phyloP scores from a whole-genome alignment of 495 filamentous ascomycete genomes.

The Penicillium crystallinum region DNA sequence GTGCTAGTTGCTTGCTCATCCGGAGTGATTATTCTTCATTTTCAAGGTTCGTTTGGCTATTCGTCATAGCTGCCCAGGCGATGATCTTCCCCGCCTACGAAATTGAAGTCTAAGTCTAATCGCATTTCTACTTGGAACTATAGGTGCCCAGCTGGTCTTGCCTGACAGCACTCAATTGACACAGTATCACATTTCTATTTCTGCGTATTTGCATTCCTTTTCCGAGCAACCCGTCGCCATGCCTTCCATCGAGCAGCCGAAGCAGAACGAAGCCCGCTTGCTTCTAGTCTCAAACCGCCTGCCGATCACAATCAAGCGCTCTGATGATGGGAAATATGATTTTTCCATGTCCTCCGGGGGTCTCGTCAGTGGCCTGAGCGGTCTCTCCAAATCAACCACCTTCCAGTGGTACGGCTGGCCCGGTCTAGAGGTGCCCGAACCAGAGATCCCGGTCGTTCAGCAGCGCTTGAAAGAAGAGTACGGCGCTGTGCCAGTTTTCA shows the following conservation, averaged over 20 bases:
- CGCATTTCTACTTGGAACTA: neutral
- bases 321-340: slow-evolving; percentile 74
- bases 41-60: neutral
- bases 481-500: slow-evolving; percentile 68
- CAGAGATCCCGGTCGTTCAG: slow-evolving; percentile 57
- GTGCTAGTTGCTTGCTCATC: neutral
- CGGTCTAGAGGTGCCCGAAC: slow-evolving; percentile 75
- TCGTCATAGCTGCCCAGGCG: slow-evolving; percentile 1
- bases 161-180: neutral
- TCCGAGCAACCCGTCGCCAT: slow-evolving; percentile 17
- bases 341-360: slow-evolving; percentile 96
- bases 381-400: slow-evolving; percentile 81
- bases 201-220: neutral
- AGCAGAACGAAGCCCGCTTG: slow-evolving; percentile 44
- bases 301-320: slow-evolving; percentile 90
- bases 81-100: slow-evolving; percentile 8
- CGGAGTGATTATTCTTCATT: neutral
- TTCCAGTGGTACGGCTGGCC: slow-evolving; percentile 99
- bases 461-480: slow-evolving; percentile 67
- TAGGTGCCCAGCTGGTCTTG: neutral
- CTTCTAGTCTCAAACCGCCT: slow-evolving; percentile 90
- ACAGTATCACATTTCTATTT: neutral
- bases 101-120: slow-evolving; percentile 10
- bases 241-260: slow-evolving; percentile 31
- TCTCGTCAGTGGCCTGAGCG: slow-evolving; percentile 84